Conservation (phyloP, 192 early-diverging fungal genomes). For the Oehlia diaphana region DNA sequence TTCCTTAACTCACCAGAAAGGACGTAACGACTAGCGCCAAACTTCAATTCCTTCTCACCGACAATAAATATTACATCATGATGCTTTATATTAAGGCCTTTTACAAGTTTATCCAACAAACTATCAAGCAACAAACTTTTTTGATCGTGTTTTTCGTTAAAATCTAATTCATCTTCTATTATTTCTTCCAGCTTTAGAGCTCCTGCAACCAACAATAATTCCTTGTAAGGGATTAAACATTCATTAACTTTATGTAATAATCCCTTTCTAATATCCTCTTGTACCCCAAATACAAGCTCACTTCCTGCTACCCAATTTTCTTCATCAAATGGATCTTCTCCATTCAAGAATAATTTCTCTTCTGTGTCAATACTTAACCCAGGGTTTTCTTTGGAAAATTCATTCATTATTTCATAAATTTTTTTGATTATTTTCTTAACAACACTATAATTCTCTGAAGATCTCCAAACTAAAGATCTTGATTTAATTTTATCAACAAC, state of each 20-base stretch:
- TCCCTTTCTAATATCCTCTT: neutral
- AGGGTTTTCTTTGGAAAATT: neutral
- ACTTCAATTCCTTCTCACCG: neutral
- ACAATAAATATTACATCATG: slow-evolving; percentile 15
- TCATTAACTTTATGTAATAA: slow-evolving; percentile 11
- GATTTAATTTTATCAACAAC: neutral
- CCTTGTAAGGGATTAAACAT: neutral
- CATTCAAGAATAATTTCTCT: slow-evolving; percentile 12
- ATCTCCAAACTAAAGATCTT: neutral
- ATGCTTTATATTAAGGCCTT: neutral
- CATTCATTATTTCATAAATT: neutral
- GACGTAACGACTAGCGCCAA: slow-evolving; percentile 11
- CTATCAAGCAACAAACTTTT: neutral
- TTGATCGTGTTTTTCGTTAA: neutral
- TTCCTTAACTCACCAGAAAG: neutral
- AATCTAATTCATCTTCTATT: too few species aligned
- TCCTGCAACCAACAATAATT: neutral
- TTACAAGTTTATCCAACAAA: neutral
- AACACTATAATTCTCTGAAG: neutral
- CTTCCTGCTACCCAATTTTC: slow-evolving; percentile 3
- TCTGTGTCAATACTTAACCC: neutral
- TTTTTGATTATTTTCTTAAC: neutral
- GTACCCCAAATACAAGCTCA: neutral
- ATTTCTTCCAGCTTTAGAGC: neutral
- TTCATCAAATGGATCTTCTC: slow-evolving; percentile 7